Conservation (phyloP, 371 early-diverging fungal species). For the Ordospora colligata region DNA sequence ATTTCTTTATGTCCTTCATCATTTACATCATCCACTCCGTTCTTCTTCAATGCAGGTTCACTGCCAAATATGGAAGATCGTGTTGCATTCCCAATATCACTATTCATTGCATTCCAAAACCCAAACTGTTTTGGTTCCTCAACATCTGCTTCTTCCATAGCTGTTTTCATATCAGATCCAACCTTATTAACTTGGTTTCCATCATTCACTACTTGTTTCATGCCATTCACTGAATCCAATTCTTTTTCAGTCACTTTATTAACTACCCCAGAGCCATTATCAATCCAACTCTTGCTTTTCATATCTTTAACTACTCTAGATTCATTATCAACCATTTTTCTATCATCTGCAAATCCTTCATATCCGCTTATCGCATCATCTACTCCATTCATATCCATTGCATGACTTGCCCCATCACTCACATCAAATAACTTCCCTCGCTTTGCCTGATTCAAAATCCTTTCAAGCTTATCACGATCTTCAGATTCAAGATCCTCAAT, state of each 20-base stretch:
- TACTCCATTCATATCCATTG: not conserved
- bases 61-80: not conserved
- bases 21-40: too few relatives aligned
- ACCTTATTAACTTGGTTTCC: too few relatives aligned
- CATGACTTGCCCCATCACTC: too few relatives aligned
- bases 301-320: not conserved
- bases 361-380: not conserved
- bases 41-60: not conserved
- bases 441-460: not conserved
- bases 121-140: not conserved
- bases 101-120: not conserved
- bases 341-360: not conserved
- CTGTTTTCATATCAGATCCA: not conserved
- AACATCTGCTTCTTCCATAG: not conserved
- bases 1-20: too few relatives aligned
- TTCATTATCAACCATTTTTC: not conserved
- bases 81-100: not conserved
- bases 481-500: conserved; percentile 27
- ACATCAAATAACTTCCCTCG: not conserved
- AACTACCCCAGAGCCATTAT: too few relatives aligned
- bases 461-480: not conserved
- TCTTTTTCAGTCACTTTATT: too few relatives aligned
- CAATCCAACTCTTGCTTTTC: not conserved
- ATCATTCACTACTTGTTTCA: too few relatives aligned
- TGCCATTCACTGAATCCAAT: too few relatives aligned